Evolutionary conservation across 129 eudicot species (phyloP), one percentile per base, ranked within the genome.

Genomic region (Dittrichia graveolens): DNA sequence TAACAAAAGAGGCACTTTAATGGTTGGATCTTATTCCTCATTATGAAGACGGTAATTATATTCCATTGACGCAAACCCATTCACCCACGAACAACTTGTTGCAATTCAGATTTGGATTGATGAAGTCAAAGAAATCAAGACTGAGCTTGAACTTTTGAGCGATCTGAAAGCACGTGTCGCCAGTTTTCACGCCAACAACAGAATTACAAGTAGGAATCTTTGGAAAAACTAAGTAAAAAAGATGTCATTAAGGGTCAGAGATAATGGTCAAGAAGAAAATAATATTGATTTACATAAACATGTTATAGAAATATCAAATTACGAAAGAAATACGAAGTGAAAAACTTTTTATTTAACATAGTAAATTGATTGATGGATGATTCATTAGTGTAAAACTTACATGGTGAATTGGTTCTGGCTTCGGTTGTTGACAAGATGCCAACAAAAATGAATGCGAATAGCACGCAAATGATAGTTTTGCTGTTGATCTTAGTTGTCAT

Each of bases 101-200:
- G 72, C 77, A 78, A 19, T 78, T 71, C 58, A 78, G 57, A 62
- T 71, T 78, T 3, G 82, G 67, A 55, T 78, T 78, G 72, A 78
- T 61, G 39, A 2, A 12, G 1, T 54, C 78, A 14, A 71, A 71
- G 14, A 61, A 31, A 12, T 42, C 41, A 3, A 60, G 41, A 43
- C 52, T 49, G 44, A 78, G 1, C 19, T 71, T 61, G 67, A 62
- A 71, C 54, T 18, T 49, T 12, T 78, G 65, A 18, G 72, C 50
- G 13, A 71, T 72, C 6, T 41, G 76, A 40, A 74, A 80, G 55
- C 87, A 82, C 15, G 85, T 83, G 43, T 83, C 87, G 11, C 85
- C 83, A 44, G 11, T 60, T 63, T 75, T 57, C 75, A 83, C 91
- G 9, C 83, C 81, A 0, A 64, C 14, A 65, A 77, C 85, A 10